phyloP scores from a whole-genome alignment of 805 yeast genomes.

The Diddensiella transvaalensis region DNA sequence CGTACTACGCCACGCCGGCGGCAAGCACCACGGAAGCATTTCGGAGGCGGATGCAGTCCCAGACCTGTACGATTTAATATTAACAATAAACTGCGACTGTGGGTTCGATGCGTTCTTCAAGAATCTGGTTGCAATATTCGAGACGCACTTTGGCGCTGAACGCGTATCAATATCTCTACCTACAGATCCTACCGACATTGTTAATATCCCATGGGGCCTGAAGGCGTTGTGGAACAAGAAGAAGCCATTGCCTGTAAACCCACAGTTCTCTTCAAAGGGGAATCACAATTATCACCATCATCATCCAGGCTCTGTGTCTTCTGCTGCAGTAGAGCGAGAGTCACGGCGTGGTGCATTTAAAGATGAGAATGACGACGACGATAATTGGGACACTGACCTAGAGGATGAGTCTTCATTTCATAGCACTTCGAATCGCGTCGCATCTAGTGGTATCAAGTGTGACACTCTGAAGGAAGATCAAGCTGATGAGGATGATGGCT shows the following conservation, averaged over 20 bases:
- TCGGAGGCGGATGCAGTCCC: conserved; percentile 5
- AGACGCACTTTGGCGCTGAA: conserved; percentile 28
- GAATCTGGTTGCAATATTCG: conserved; percentile 25
- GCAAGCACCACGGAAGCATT: neutral
- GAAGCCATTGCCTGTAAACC: conserved; percentile 4
- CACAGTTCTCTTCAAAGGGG: conserved; percentile 2
- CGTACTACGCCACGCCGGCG: neutral
- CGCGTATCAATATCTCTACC: conserved; percentile 30
- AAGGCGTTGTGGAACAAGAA: conserved; percentile 30
- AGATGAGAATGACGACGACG: conserved; percentile 2
- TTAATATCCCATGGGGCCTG: conserved; percentile 34
- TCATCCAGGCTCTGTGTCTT: neutral
- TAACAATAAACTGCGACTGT: conserved; percentile 21
- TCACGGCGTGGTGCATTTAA: neutral
- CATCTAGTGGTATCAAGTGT: too few relatives aligned
- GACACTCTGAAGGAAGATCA: neutral
- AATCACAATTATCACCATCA: neutral
- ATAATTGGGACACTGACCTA: conserved; percentile 3
- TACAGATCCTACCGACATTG: conserved; percentile 31
- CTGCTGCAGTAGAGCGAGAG: neutral
- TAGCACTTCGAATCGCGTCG: neutral
- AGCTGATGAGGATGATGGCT: neutral
- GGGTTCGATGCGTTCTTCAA: conserved; percentile 29
- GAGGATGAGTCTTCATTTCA: neutral
- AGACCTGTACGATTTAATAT: conserved; percentile 18